Conservation (phyloP, 306 rosid genomes). For the Casuarina cunninghamiana region DNA sequence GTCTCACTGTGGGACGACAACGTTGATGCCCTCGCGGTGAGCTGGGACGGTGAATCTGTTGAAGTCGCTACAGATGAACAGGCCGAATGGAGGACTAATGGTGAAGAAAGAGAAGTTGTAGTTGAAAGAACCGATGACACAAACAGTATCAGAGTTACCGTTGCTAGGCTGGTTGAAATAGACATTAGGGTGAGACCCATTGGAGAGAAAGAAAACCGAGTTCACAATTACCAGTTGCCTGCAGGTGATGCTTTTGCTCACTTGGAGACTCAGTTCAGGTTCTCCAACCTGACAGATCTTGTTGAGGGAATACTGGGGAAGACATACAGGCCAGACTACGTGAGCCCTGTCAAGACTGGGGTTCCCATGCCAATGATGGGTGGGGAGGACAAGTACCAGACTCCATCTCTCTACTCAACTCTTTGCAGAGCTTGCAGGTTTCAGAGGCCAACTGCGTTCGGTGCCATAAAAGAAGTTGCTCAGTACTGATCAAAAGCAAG, state of each 20-base stretch:
- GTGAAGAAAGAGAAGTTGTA: slow-evolving; percentile 50
- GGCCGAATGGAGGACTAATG: slow-evolving; percentile 56
- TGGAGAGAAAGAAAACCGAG: slow-evolving; percentile 59
- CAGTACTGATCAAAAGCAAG: slow-evolving; percentile 32
- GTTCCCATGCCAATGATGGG: slow-evolving; percentile 84
- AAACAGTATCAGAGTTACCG: slow-evolving; percentile 55
- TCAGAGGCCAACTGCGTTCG: slow-evolving; percentile 44
- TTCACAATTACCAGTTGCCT: slow-evolving; percentile 71
- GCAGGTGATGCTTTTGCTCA: slow-evolving; percentile 66
- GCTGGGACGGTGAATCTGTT: slow-evolving; percentile 58
- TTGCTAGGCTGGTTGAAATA: slow-evolving; percentile 56
- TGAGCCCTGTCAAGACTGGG: slow-evolving; percentile 70
- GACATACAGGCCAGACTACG: slow-evolving; percentile 65
- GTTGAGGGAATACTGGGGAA: slow-evolving; percentile 77
- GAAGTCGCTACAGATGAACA: slow-evolving; percentile 48
- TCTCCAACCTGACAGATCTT: slow-evolving; percentile 41
- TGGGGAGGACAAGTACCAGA: slow-evolving; percentile 66
- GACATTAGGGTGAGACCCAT: slow-evolving; percentile 66
- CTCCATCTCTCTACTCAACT: slow-evolving; percentile 50
- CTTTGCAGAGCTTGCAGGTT: slow-evolving; percentile 58
- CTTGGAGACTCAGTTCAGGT: slow-evolving; percentile 70
- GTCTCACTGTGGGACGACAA: slow-evolving; percentile 60
- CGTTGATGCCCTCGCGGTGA: slow-evolving; percentile 52
- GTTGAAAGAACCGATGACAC: slow-evolving; percentile 71
- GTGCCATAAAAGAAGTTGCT: slow-evolving; percentile 38